Base-by-base conservation (phyloP, 2,329 filamentous ascomycete species). In the Trematosphaeria pertusa region DNA sequence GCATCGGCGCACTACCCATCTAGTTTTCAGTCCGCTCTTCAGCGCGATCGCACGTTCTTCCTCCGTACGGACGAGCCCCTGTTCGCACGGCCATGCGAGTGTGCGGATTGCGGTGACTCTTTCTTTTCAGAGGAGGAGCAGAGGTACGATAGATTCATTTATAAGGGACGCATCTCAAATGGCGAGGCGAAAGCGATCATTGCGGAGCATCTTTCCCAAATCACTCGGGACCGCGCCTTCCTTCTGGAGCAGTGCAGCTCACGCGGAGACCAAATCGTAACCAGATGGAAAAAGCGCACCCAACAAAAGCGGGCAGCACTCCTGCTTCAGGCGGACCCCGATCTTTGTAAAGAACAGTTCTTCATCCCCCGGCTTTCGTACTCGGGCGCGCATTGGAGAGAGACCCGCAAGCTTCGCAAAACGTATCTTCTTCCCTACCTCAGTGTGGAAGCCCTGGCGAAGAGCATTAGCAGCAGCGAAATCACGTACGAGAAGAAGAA, bases 21-120 rank as follows among this genome's bases (percentile, higher is more conserved):
- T n/a, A n/a, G n/a, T n/a, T n/a, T n/a, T n/a, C n/a, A n/a, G n/a
- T n/a, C n/a, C n/a, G n/a, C n/a, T n/a, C n/a, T n/a, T n/a, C n/a
- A n/a, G n/a, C n/a, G n/a, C n/a, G n/a, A n/a, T n/a, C n/a, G n/a
- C n/a, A n/a, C n/a, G n/a, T n/a, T n/a, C n/a, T n/a, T n/a, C n/a
- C n/a, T n/a, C n/a, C n/a, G n/a, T n/a, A n/a, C n/a, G n/a, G n/a
- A n/a, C n/a, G n/a, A n/a, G n/a, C n/a, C n/a, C n/a, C n/a, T n/a
- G n/a, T n/a, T n/a, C n/a, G n/a, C n/a, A n/a, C n/a, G n/a, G n/a
- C 54, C 3, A 50, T 46, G 38, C 52, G 24, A 28, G 24, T 28
- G 24, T 12, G 7, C 8, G 8, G 24, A 28, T 12, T 28, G 24
- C 24, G 8, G 12, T 8, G 12, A 28, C 12, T 28, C 24, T 8